Percentiles rank a stretch among this genome's conserved stretches.
phyloP scores from a whole-genome alignment of 139 green algal genomes.

The Yamagishiella unicocca region DNA sequence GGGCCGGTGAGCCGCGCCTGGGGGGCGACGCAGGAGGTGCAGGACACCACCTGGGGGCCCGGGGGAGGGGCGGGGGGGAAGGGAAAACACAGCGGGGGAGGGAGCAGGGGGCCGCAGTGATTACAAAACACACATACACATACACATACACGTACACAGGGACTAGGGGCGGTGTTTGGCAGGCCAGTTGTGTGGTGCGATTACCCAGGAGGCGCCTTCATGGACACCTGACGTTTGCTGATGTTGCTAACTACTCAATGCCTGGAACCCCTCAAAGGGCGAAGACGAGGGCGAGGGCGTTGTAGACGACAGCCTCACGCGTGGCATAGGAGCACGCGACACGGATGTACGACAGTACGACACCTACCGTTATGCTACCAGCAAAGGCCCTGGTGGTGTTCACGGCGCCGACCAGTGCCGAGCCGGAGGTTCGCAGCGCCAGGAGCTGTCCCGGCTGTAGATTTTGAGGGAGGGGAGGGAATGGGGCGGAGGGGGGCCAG shows the following conservation, averaged over 20 bases:
- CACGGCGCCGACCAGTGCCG: not conserved
- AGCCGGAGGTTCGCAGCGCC: not conserved
- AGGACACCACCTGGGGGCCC: not conserved
- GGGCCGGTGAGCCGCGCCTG: not conserved
- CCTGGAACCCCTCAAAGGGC: too few species aligned
- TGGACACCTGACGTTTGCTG: too few species aligned
- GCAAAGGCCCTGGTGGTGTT: constrained; percentile 11
- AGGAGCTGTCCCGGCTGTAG: not conserved
- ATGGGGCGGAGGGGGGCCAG: too few species aligned
- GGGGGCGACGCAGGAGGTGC: not conserved
- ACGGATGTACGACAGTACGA: not conserved
- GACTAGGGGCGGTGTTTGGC: too few species aligned
- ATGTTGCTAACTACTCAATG: too few species aligned
- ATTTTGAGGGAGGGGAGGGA: too few species aligned
- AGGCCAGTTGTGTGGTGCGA: too few species aligned
- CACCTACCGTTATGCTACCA: not conserved
- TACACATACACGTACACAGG: too few species aligned
- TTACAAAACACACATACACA: too few species aligned
- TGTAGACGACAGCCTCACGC: not conserved
- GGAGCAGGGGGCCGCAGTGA: too few species aligned
- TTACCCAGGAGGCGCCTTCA: too few species aligned
- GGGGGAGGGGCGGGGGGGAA: not conserved
- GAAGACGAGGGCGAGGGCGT: not conserved
- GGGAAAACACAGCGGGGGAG: too few species aligned
- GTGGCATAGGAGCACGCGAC: not conserved